Base-by-base conservation (phyloP, 495 filamentous ascomycete species). In the Penicillium macrosclerotiorum region DNA sequence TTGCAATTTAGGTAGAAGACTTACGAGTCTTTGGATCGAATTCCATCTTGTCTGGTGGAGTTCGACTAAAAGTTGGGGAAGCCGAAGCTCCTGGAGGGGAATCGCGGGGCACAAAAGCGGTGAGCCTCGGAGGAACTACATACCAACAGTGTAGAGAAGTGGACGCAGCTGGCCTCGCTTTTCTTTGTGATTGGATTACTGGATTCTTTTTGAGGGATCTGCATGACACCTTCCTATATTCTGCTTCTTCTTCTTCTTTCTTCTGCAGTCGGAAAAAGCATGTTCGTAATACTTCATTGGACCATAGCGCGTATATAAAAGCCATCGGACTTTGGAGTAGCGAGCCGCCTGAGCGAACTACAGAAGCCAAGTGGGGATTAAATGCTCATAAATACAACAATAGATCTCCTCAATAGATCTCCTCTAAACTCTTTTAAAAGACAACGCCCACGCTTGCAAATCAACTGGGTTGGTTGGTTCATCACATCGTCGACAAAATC, bases 401-500 rank as follows among this genome's bases (percentile, higher is more conserved):
- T 42, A 42, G 27, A 42, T 49, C 45, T 52, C n/a, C n/a, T n/a
- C n/a, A n/a, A n/a, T n/a, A n/a, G n/a, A n/a, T n/a, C n/a, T n/a
- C n/a, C 41, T 57, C 43, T 46, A 46, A 51, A 18, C 39, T 55
- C 38, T 55, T 52, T 55, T 52, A 31, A n/a, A 42, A 52, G 42
- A 52, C 37, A 53, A 45, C 53, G 53, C 45, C 51, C 45, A 33
- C 56, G 45, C 56, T 55, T 55, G 44, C 51, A 65, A 59, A 54
- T 45, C 44, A 62, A 34, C 41, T 45, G 29, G 9, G 32, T n/a
- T n/a, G n/a, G n/a, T n/a, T n/a, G n/a, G n/a, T 25, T 61, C 43
- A 61, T 73, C 54, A 78, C 76, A 79, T 79, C 69, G 75, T 73
- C 6, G 82, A 89, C 75, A 89, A 82, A 42, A 91, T 70, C 19